phyloP scores from a whole-genome alignment of 148 eudicot species.

The Simmondsia chinensis region DNA sequence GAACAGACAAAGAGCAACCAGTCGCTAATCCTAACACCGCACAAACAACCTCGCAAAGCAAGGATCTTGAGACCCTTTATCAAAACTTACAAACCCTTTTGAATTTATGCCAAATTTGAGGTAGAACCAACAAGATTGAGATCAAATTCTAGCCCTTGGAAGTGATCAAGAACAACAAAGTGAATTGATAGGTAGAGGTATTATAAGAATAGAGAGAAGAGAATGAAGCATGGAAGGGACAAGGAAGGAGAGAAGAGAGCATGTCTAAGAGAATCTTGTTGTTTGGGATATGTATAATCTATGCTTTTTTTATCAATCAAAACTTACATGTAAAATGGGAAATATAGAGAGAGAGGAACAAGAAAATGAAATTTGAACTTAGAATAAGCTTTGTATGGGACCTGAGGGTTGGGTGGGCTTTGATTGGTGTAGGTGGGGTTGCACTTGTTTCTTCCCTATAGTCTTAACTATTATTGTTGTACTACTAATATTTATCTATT shows the following conservation, averaged over 20 bases:
- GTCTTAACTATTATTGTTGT: slow-evolving; percentile 5
- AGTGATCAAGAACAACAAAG: slow-evolving; percentile 18
- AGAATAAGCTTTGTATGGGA: too few relatives aligned
- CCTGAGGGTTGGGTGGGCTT: slow-evolving; percentile 11
- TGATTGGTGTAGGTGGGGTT: slow-evolving; percentile 16
- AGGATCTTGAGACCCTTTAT: background rate
- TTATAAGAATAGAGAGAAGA: slow-evolving; percentile 10
- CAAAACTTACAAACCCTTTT: background rate
- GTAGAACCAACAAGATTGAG: background rate
- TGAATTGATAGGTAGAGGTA: slow-evolving; percentile 16
- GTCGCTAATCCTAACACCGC: too few relatives aligned
- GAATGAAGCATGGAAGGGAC: slow-evolving; percentile 16
- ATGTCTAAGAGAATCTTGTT: slow-evolving; percentile 30
- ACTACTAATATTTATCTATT: slow-evolving; percentile 5
- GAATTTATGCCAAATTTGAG: background rate
- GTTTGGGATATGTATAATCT: slow-evolving; percentile 15
- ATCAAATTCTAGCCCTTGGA: slow-evolving; percentile 16
- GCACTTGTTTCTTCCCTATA: slow-evolving; percentile 8
- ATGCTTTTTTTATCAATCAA: slow-evolving; percentile 13
- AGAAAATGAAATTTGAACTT: background rate
- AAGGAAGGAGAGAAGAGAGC: slow-evolving; percentile 48
- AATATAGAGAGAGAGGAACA: slow-evolving; percentile 7
- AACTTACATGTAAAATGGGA: slow-evolving; percentile 23
- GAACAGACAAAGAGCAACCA: too few relatives aligned
- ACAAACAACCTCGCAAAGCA: too few relatives aligned